Evolutionary conservation across 2,329 filamentous ascomycete genomes (phyloP).

Genomic region (Cladosporium phlei): DNA sequence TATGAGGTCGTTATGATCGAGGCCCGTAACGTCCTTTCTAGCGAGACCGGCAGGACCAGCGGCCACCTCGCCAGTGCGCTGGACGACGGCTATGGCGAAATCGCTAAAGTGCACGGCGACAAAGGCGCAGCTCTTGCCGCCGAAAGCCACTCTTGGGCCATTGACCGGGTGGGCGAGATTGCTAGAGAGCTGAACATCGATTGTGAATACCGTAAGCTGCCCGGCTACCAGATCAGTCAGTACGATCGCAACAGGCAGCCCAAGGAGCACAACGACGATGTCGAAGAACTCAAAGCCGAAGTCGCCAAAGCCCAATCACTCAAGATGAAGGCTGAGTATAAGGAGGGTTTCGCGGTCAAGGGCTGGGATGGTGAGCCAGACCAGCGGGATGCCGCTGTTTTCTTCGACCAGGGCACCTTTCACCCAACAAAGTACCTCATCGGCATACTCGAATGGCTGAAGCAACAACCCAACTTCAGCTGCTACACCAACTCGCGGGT

Average conservation of each 20-base stretch:
- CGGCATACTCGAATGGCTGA: constrained; percentile 50
- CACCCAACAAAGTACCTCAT: constrained; percentile 54
- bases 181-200: constrained; percentile 48
- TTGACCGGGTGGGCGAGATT: constrained; percentile 49
- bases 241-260: constrained; percentile 36
- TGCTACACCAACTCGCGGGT: constrained; percentile 51
- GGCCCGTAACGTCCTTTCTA: constrained; percentile 50
- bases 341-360: constrained; percentile 43
- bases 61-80: constrained; percentile 53
- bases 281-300: constrained; percentile 44
- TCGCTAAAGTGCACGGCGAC: constrained; percentile 50
- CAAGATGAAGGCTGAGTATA: constrained; percentile 41
- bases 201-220: constrained; percentile 52
- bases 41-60: constrained; percentile 51
- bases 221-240: constrained; percentile 49
- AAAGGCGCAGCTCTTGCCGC: constrained; percentile 47
- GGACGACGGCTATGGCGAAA: constrained; percentile 50
- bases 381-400: constrained; percentile 49
- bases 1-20: constrained; percentile 50
- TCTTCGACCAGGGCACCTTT: constrained; percentile 49
- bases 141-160: constrained; percentile 53
- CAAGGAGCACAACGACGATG: constrained; percentile 42
- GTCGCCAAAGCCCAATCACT: constrained; percentile 41
- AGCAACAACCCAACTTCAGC: constrained; percentile 48
- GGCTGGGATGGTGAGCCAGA: constrained; percentile 51